Base-by-base conservation (phyloP, 176 grass and related monocot species). In the Pontederia paniculata region DNA sequence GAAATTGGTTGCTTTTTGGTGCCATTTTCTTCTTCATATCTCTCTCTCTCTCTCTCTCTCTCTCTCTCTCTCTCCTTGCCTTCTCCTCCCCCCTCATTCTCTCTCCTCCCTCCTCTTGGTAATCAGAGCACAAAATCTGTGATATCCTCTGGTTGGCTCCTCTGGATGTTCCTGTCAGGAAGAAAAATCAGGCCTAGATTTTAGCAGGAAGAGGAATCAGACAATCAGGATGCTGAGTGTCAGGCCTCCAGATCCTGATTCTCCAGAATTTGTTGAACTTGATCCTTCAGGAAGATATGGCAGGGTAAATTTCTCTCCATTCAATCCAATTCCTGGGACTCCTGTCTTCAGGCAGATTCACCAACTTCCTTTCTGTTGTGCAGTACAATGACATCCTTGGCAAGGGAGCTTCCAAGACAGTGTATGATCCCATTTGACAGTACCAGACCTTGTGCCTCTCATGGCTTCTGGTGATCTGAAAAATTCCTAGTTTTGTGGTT, bases 321-420 rank as follows among this genome's bases (percentile, higher is more conserved):
- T 23, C 14, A 15, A 0, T 55, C 62, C 31, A 23, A 14, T 43
- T 4, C 43, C 54, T 86, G 17, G 44, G n/a, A n/a, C 48, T 74
- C 68, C 42, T 16, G 25, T 22, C 31, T n/a, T 48, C 54, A 5
- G 15, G 43, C 62, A 50, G 48, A 48, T 68, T 16, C 41, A 25
- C 18, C 12, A 58, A 63, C 72, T 31, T 77, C 74, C 65, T 70
- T 17, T 52, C 62, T 70, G 56, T 55, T 67, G 8, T 23, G 75
- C 73, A 95, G 89, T 89, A 80, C 73, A 73, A 59, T 75, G 83
- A 84, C 8, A 81, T 98, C 60, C 86, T 98, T 48, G 93, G 93
- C 68, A 91, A 82, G 84, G 93, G 93, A 56, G 74, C 93, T 58
- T 98, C 93, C 31, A 98, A 98, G 86, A 91, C 80, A 44, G 93